Evolutionary conservation across 768 basidiomycete species (phyloP).

Genomic region (Tylopilus sp.): DNA sequence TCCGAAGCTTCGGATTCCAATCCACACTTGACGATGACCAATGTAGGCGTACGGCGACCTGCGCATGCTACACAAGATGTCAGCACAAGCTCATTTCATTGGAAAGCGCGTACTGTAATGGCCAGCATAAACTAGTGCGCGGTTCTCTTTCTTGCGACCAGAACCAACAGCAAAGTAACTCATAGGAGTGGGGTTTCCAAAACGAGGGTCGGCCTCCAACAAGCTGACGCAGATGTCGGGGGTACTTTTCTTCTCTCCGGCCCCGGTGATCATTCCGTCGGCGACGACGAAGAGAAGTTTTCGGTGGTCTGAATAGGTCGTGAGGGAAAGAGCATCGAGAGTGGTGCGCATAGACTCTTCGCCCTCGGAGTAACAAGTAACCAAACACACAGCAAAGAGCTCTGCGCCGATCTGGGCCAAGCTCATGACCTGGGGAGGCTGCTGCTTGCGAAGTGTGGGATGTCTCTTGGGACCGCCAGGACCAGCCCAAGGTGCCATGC

Average conservation of each 20-base stretch:
- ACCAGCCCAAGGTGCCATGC: conserved; percentile 93
- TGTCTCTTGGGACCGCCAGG: conserved; percentile 50
- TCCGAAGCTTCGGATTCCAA: conserved; percentile 82
- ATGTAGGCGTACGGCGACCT: conserved; percentile 88
- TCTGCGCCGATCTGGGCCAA: conserved; percentile 92
- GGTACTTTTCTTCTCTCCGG: conserved; percentile 92
- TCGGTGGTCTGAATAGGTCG: conserved; percentile 86
- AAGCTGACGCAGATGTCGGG: conserved; percentile 94
- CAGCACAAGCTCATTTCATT: background rate
- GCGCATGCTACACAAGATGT: conserved; percentile 55
- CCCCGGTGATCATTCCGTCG: conserved; percentile 98
- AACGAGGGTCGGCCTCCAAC: conserved; percentile 89
- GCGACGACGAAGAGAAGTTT: conserved; percentile 94
- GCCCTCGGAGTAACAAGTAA: conserved; percentile 98
- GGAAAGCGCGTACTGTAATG: conserved; percentile 78
- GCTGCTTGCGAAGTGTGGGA: conserved; percentile 38
- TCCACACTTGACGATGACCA: conserved; percentile 96
- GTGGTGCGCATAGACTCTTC: conserved; percentile 90
- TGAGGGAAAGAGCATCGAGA: conserved; percentile 87
- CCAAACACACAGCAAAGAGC: conserved; percentile 90
- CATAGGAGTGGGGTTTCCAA: conserved; percentile 96
- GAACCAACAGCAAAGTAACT: conserved; percentile 87
- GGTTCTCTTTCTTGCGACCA: conserved; percentile 80
- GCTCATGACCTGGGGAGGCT: conserved; percentile 57
- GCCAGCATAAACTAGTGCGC: conserved; percentile 99